Base-by-base conservation (phyloP, 352 stramenopile species). In the Phytophthora colocasiae region DNA sequence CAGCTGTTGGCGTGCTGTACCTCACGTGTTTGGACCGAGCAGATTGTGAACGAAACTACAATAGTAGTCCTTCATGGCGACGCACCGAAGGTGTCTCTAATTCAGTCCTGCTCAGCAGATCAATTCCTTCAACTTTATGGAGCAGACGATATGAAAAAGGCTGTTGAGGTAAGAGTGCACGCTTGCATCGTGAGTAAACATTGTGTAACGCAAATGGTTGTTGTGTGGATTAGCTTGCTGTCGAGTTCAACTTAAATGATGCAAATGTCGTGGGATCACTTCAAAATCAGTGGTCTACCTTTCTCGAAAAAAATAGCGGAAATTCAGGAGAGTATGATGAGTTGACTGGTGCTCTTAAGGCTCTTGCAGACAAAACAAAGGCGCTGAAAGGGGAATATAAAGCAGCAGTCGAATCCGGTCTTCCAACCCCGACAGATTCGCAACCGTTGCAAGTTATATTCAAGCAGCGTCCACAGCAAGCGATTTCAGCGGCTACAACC, bases 381-480 rank as follows among this genome's bases (percentile, higher is more conserved):
- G 57, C 71, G 2, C 44, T 92, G 26, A 65, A 90, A 53, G 80
- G 85, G 19, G 67, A 85, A 24, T 80, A 87, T 54, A 72, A 70
- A 15, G 69, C 77, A 31, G 51, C 71, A 19, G 57, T 43, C 10
- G 68, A 86, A 26, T 73, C 77, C 46, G 62, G 71, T 40, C 40
- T 73, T 9, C 56, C 69, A 39, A 67, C 61, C n/a, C 68, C 58
- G 4, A 57, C 53, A 36, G 56, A 77, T 43, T 68, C 63, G 32
- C 59, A 83, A 40, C 88, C 86, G 31, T 68, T 93, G 29, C 88
- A 96, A 68, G 63, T 96, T 51, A 91, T 96, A 24, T 96, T 93
- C 63, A 94, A 94, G 62, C 88, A 94, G 47, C 83, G 88, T 26
- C 84, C 85, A 22, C 85, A 93, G 41, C 69, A 84, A 50, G 48